Evolutionary conservation across 257 asterid species (phyloP), one percentile per base, ranked within the genome.

Genomic region (Nemophila menziesii): DNA sequence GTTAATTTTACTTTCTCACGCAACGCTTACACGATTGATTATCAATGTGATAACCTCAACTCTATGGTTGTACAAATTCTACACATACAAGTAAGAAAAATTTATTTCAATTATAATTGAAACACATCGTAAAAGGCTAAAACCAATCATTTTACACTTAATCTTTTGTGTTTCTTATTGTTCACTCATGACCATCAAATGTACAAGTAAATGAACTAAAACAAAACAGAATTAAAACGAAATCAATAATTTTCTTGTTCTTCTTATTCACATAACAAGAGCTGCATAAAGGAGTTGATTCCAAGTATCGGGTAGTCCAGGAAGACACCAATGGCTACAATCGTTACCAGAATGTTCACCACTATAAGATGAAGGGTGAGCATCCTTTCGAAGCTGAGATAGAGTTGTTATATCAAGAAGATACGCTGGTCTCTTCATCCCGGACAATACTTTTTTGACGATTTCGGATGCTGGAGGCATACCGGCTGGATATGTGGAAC

Each of bases 301-400:
- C 94, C 94, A 82, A 1, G 92, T 78, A 61, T 82, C 94, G 0
- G 94, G 94, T 59, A 82, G 59, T 9, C 94, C 94, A 1, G 94
- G 92, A 5, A 82, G 79, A 57, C 94, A 78, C 93, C 93, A 82
- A 49, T 82, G 93, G 61, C 92, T 78, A 68, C 93, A 82, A 47
- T 82, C 93, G 2, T 61, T 65, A 10, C 77, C 83, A 0, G 68
- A 27, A 21, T 60, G 82, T 39, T 39, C 64, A 0, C 84, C 86
- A 1, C 92, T 60, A 20, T 78, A 82, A 38, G 58, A 55, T 1
- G 86, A 75, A 6, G 94, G 94, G 60, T 78, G 94, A 18, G 86
- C 94, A 51, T 82, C 94, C 56, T 70, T 75, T 57, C 94, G 70
- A 18, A 82, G 54, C 60, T 78, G 87, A 10, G 94, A 82, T 15